A percentile compares a stretch with the other conserved stretches of the same genome.
phyloP scores from a whole-genome alignment of 768 basidiomycete species.

The Tulasnella sp. region DNA sequence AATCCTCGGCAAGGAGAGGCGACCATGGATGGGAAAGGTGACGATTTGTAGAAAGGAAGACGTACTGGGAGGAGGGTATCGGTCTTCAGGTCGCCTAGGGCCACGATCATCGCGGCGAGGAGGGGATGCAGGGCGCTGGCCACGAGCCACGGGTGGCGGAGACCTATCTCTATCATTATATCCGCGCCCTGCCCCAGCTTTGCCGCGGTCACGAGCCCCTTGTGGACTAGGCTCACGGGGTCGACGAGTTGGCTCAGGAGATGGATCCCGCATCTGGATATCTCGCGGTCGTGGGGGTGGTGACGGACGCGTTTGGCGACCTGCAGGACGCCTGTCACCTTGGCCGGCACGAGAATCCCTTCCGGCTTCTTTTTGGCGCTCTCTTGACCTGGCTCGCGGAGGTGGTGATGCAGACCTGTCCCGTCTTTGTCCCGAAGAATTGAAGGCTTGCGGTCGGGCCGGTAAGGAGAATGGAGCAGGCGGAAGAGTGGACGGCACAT shows the following conservation, averaged over 20 bases:
- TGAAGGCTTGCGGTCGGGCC: neutral
- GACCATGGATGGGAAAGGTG: neutral
- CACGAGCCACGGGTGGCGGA: neutral
- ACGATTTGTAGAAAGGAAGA: neutral
- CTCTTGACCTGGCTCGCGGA: neutral
- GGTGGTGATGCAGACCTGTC: slow-evolving; percentile 14
- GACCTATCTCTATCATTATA: neutral
- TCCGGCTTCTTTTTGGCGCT: neutral
- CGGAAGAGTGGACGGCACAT: slow-evolving; percentile 9
- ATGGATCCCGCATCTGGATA: neutral
- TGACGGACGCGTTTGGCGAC: too few species aligned
- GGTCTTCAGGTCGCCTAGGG: neutral
- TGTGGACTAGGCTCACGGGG: neutral
- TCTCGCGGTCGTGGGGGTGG: neutral
- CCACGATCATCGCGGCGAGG: neutral
- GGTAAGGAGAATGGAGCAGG: neutral
- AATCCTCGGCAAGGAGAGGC: neutral
- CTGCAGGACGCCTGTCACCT: neutral
- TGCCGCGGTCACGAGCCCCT: neutral
- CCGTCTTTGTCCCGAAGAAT: neutral
- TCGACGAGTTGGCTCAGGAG: neutral
- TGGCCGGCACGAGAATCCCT: neutral
- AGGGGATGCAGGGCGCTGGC: neutral
- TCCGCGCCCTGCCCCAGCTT: neutral
- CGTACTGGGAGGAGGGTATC: slow-evolving; percentile 3